Conservation (phyloP, 768 basidiomycete genomes). For the Pisolithus microcarpus region DNA sequence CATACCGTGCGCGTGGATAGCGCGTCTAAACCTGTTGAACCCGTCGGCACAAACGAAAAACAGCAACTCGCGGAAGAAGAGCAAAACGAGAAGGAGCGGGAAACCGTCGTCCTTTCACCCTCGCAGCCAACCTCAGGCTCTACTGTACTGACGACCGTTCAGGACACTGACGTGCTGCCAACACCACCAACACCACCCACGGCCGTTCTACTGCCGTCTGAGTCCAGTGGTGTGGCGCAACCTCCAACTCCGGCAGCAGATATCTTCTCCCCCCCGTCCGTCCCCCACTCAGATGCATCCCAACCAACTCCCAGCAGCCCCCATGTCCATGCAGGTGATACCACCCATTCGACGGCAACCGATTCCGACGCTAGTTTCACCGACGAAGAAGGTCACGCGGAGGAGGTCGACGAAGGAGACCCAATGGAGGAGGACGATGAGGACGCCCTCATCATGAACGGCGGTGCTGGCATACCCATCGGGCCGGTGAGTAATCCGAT, state of each 20-base stretch:
- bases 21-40: conserved; percentile 16
- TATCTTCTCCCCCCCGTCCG: conserved; percentile 23
- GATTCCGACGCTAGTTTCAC: conserved; percentile 38
- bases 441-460: conserved; percentile 79
- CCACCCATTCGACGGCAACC: conserved; percentile 25
- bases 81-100: conserved; percentile 33
- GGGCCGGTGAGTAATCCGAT: conserved; percentile 63
- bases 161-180: conserved; percentile 31
- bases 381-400: conserved; percentile 60
- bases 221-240: conserved; percentile 90
- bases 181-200: conserved; percentile 45
- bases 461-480: conserved; percentile 91
- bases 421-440: conserved; percentile 80
- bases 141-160: conserved; percentile 11
- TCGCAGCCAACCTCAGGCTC: conserved; percentile 17
- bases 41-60: conserved; percentile 24
- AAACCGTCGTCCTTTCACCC: conserved; percentile 14
- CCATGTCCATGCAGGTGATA: conserved; percentile 25
- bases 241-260: conserved; percentile 66
- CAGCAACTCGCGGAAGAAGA: conserved; percentile 15
- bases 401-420: conserved; percentile 52
- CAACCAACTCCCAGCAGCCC: conserved; percentile 17
- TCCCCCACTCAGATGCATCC: conserved; percentile 17
- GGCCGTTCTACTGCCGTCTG: conserved; percentile 47
- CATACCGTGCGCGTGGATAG: conserved; percentile 13